Base-by-base conservation (phyloP, 495 filamentous ascomycete genomes). In the Aspergillus nanangensis region DNA sequence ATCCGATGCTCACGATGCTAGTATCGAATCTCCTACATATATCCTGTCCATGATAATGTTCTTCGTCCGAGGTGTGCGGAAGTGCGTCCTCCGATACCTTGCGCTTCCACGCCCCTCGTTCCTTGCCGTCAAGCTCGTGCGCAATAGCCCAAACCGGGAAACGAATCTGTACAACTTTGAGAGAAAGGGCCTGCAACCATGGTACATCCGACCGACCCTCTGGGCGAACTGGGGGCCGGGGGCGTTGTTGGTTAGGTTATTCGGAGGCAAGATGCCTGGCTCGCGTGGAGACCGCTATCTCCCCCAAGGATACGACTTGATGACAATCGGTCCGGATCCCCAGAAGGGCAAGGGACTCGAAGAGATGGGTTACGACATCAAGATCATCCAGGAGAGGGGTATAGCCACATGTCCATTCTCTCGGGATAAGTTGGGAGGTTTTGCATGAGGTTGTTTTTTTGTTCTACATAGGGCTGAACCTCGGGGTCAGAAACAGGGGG, bases 191-290 rank as follows among this genome's bases (percentile, higher is more conserved):
- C 20, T 47, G 4, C 56, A 69, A 9, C 74, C 79, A 1, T 80
- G 62, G 53, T 82, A 83, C 47, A 57, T 75, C 11, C 61, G 68
- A 18, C 66, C 77, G 1, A 79, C 69, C 0, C 47, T 81, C 9
- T 69, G 56, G 63, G 67, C 66, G n/a, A 68, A 71, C 21, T 81
- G 72, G 71, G 67, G 71, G 0, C 70, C 61, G 0, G 37, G 41
- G 5, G 75, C 74, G 0, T 73, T 66, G 67, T 37, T 70, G 3
- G 52, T 68, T 24, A 63, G 78, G 60, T 10, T 66, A 4, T 57
- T 68, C 20, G 79, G 80, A 1, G 62, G 67, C 2, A 74, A 70
- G 31, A 43, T 78, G 8, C 42, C 42, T 15, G 24, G 10, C 8
- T 69, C 74, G 29, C 56, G 65, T 41, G 71, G 71, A 5, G 58